Evolutionary conservation across 257 asterid genomes (phyloP), one percentile per base, ranked within the genome.

Genomic region (Plantago ovata): DNA sequence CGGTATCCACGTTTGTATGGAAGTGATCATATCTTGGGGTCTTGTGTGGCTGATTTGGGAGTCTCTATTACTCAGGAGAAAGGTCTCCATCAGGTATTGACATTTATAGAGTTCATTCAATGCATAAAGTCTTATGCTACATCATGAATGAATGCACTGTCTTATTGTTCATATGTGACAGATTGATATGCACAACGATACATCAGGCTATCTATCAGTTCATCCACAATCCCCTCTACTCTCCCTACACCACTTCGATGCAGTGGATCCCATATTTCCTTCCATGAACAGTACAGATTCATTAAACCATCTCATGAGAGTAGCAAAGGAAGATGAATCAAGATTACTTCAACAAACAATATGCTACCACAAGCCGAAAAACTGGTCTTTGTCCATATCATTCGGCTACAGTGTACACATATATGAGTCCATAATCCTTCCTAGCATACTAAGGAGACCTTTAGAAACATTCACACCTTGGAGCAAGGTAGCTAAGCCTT

Each of bases 11-110:
- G 62, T 11, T 51, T 72, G 48, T 67, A 70, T 32, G 77, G 78
- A 10, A 64, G 68, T 58, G 87, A 77, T 36, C 78, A 68, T 15
- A 75, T 79, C 48, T 41, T 65, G 9, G 74, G 69, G 38, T 72
- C 72, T 1, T 81, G 82, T n/a, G 71, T 81, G 0, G 76, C 82
- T 36, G 84, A 81, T 45, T 49, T 74, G 15, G 87, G 87, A 0
- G 77, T 77, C 10, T 61, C 78, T 38, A 48, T 77, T 4, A 72
- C 87, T 21, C 57, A 38, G 0, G 71, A 77, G 13, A 61, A 53
- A 12, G 87, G 84, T 0, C 61, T 77, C 53, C 87, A 81, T 67
- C 87, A 80, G 82, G 80, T 75, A 68, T 28, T 19, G 15, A 23
- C 39, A 18, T 42, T 58, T 9, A 44, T 13, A 3, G 7, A 15